Base-by-base conservation (phyloP, 140 eudicot genomes). In the Cichorium intybus region DNA sequence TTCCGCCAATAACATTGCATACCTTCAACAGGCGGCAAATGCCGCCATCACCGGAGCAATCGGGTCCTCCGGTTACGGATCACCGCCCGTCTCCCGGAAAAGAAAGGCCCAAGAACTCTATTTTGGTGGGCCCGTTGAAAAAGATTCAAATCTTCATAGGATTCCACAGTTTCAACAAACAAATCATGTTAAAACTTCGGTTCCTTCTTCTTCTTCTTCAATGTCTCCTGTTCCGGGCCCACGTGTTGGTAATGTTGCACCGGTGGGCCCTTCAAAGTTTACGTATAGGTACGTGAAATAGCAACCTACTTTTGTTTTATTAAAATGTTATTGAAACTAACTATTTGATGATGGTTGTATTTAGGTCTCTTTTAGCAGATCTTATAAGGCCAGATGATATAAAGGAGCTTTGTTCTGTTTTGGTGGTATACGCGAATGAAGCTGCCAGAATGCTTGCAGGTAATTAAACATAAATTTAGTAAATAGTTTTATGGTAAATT, bases 321-420 rank as follows among this genome's bases (percentile, higher is more conserved):
- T 26, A 29, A n/a, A n/a, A n/a, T n/a, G n/a, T n/a, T n/a, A n/a
- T 15, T 48, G 50, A 18, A 50, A 73, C 81, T 79, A 69, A 77
- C 62, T 56, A 5, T 16, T 68, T 4, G 53, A 24, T 43, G 8
- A 15, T 43, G 18, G 20, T 54, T 51, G 21, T 56, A 56, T 29
- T 41, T 71, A 93, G 99, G 89, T 93, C 99, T 77, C 94, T 86
- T 10, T 71, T 93, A 69, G 95, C 95, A 45, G 95, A 81, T 61
- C 75, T 93, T 70, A 84, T 93, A 34, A 89, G 88, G 66, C 97
- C 86, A 22, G 90, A 80, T 69, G 99, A 88, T 73, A 60, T 88
- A 61, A 93, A 86, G 74, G 95, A 88, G 72, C 87, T 93, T 62
- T 88, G 97, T 70, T 83, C 99, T 39, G 83, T 88, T 64, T 84